Evolutionary conservation across 1,139 yeast species (phyloP), one percentile per base, ranked within the genome.

Genomic region (Candida tetrigidarum): DNA sequence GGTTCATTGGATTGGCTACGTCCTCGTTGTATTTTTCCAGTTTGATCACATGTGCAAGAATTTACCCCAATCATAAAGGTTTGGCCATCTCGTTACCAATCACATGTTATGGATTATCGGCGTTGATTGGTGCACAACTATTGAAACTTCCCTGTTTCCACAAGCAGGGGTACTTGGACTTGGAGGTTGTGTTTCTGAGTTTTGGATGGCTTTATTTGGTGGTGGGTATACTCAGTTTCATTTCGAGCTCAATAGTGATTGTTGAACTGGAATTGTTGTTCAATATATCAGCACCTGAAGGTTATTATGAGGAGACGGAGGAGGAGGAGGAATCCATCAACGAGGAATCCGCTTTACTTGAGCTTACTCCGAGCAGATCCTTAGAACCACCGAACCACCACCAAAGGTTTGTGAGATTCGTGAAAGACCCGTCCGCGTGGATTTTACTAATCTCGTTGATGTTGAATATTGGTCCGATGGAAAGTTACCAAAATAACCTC

Each of bases 71-170:
- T 29, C 75, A 74, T 39, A 86, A 88, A 49, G 87, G 96, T 2
- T 67, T 92, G 49, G 87, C 96, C 33, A 90, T 93, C 38, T 86
- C 96, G 39, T 76, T 88, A 30, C 98, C 98, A 0, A 92, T 93
- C 3, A 81, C 96, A 0, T 85, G 87, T 51, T 91, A 86, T 63
- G 98, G 98, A 1, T 61, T 90, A 23, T 85, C 96, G 8, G 81
- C 96, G 3, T 68, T 87, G 44, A 64, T 86, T 47, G 80, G 82
- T 3, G 80, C 85, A 8, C 86, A 80, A 56, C 51, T 82, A 6
- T 62, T 84, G 58, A 76, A 77, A 44, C 49, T 73, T 34, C 49
- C 59, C 3, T 66, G 67, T 50, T 78, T 84, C 56, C 53, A 54
- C 19, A 54, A 53, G 12, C 46, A 51, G 6, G 58, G 51, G 7